Evolutionary conservation across 2,329 filamentous ascomycete genomes (phyloP).

Genomic region (Chaetomium olivaceum): DNA sequence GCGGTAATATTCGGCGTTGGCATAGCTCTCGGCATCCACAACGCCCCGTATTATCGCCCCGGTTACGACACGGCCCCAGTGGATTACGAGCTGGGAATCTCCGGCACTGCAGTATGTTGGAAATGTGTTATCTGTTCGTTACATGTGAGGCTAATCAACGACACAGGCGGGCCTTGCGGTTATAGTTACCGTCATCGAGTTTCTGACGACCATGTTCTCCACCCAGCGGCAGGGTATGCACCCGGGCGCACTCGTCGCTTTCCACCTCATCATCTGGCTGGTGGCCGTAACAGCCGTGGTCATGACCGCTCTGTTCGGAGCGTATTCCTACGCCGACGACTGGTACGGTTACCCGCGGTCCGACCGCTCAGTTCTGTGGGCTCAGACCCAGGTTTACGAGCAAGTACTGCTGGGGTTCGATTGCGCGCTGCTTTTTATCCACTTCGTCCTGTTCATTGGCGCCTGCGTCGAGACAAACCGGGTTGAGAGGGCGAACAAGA

Average conservation of each 20-base stretch:
- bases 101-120: conserved; percentile 23
- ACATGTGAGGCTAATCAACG: neutral
- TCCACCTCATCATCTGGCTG: conserved; percentile 47
- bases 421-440: conserved; percentile 29
- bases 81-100: conserved; percentile 18
- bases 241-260: conserved; percentile 46
- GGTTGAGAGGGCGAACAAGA: conserved; percentile 31
- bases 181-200: conserved; percentile 44
- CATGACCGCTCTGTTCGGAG: conserved; percentile 27
- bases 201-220: conserved; percentile 41
- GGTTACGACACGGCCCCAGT: neutral
- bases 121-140: neutral
- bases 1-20: conserved; percentile 26
- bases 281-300: conserved; percentile 34
- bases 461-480: conserved; percentile 44
- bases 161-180: conserved; percentile 40
- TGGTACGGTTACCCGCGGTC: conserved; percentile 25
- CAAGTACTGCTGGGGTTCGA: conserved; percentile 29
- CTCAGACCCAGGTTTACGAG: conserved; percentile 20
- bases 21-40: conserved; percentile 19
- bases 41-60: neutral
- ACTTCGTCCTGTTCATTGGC: conserved; percentile 44
- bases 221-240: conserved; percentile 42
- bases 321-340: conserved; percentile 20
- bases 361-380: neutral